Evolutionary conservation across 306 rosid species (phyloP).

Genomic region (Elaeagnus macrophylla): DNA sequence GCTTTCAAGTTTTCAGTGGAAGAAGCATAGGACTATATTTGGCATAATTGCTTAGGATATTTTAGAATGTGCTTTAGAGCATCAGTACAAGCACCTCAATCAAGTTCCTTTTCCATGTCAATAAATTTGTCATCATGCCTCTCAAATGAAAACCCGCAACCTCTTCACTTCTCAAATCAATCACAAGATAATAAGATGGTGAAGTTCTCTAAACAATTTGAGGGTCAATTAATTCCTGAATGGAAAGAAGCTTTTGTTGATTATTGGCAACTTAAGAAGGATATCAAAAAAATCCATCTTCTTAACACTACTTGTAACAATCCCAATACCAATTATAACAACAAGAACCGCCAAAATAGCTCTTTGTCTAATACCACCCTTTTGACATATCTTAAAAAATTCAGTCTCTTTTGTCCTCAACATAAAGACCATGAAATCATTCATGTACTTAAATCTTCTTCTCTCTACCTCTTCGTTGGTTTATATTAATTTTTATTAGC

Average conservation of each 20-base stretch:
- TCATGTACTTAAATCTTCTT: slow-evolving; percentile 56
- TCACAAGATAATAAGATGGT: slow-evolving; percentile 43
- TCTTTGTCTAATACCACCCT: slow-evolving; percentile 36
- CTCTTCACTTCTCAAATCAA: too few species aligned
- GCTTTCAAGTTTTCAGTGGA: slow-evolving; percentile 58
- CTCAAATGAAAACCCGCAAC: slow-evolving; percentile 53
- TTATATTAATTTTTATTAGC: background rate
- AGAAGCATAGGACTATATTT: slow-evolving; percentile 63
- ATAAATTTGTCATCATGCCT: slow-evolving; percentile 57
- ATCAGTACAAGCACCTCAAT: slow-evolving; percentile 62
- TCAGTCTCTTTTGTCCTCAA: slow-evolving; percentile 52
- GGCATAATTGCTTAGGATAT: slow-evolving; percentile 53
- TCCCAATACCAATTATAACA: slow-evolving; percentile 4
- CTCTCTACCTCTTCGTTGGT: slow-evolving; percentile 1
- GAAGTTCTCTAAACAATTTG: slow-evolving; percentile 90
- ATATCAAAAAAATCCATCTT: too few species aligned
- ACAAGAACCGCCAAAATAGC: slow-evolving; percentile 19
- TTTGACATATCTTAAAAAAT: slow-evolving; percentile 44
- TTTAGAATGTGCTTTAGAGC: slow-evolving; percentile 90
- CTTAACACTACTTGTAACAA: slow-evolving; percentile 28
- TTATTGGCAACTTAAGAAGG: too few species aligned
- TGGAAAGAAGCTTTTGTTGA: too few species aligned
- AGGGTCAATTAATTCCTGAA: slow-evolving; percentile 86
- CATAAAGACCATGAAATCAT: slow-evolving; percentile 68
- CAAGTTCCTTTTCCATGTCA: slow-evolving; percentile 32